phyloP scores from a whole-genome alignment of 306 rosid species.

The Glycyrrhiza uralensis region DNA sequence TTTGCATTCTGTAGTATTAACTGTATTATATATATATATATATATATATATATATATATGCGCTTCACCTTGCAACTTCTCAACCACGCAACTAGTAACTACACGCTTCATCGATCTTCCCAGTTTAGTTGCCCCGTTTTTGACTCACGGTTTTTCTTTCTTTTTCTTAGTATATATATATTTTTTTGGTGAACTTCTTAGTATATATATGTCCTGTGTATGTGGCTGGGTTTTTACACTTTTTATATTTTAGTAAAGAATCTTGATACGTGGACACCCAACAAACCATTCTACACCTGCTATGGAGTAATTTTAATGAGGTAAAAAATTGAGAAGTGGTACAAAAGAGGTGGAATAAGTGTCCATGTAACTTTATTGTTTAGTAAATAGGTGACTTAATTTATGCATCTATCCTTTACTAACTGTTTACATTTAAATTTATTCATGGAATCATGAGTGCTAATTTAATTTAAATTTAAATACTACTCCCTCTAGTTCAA shows the following conservation, averaged over 20 bases:
- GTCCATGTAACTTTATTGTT: no score
- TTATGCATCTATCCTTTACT: background rate
- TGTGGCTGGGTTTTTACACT: background rate
- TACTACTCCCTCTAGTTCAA: no score
- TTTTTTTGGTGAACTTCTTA: no score
- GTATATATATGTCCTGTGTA: no score
- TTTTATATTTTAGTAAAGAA: background rate
- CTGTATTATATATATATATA: background rate
- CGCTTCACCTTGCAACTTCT: background rate
- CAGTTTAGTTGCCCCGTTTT: conserved; percentile 23
- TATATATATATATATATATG: background rate
- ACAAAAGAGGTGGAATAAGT: no score
- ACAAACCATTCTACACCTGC: no score
- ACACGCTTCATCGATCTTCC: background rate
- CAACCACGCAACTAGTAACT: background rate
- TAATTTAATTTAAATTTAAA: background rate
- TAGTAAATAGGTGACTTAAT: background rate
- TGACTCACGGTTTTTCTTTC: background rate
- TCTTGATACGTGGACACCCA: no score
- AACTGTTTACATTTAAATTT: background rate
- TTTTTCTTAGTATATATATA: no score
- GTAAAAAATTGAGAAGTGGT: no score
- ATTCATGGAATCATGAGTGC: no score
- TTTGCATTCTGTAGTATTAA: no score
- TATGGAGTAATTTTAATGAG: no score